These are phyloP conservation scores for Populus alba DNA, from an alignment of 345 rosid genomes.

Conservation along the genomic window DNA sequence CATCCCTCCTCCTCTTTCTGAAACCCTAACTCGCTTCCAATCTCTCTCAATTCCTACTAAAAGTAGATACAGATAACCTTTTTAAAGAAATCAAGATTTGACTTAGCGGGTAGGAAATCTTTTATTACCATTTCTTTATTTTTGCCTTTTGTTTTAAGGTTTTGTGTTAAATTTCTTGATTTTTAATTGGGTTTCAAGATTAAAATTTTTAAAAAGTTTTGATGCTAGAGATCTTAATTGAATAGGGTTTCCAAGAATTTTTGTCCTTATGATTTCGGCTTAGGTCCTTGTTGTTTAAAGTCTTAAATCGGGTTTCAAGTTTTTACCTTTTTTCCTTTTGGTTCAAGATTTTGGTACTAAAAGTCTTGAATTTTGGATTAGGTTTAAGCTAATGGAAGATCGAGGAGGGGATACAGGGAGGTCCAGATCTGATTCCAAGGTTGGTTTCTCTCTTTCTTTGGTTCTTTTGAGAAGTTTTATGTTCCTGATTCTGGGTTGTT, in stretches of 20 bases:
- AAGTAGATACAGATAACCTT: neutral
- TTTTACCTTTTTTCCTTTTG: neutral
- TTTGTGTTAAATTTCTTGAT: neutral
- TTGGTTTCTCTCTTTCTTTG: neutral
- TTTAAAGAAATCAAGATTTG: neutral
- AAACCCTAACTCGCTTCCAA: constrained; percentile 12
- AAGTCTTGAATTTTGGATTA: neutral
- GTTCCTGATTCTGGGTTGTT: neutral
- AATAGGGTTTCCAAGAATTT: neutral
- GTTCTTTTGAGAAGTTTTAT: neutral
- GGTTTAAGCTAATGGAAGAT: constrained; percentile 10
- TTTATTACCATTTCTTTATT: neutral
- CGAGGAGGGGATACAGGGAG: constrained; percentile 2
- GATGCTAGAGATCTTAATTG: neutral
- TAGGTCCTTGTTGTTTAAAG: neutral
- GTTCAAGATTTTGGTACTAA: neutral
- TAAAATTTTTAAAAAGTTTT: neutral
- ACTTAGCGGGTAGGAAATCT: neutral
- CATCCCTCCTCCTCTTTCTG: neutral
- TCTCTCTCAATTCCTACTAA: too few species aligned
- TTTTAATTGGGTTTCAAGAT: constrained; percentile 4
- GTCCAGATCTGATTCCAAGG: constrained; percentile 9
- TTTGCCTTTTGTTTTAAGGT: neutral
- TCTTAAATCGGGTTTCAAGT: neutral
- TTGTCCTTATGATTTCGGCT: neutral